These are phyloP conservation scores for Tetratostichococcus sp. DNA, from an alignment of 139 green algal species.

Conservation along the genomic window DNA sequence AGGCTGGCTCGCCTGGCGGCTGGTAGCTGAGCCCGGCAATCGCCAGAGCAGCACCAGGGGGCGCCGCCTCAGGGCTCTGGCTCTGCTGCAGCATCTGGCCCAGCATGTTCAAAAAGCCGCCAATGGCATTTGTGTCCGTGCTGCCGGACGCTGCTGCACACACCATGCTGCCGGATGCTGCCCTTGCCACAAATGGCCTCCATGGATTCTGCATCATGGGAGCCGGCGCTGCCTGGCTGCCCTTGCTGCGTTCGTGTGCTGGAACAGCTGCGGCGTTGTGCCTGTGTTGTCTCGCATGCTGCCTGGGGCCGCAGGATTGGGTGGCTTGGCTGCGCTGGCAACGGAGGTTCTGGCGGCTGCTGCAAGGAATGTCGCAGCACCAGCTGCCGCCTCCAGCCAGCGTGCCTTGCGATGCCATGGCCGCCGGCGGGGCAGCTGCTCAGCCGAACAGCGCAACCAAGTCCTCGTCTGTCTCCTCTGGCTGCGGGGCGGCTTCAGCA, in stretches of 20 bases:
- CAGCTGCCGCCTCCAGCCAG: too few species aligned
- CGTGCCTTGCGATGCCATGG: neutral
- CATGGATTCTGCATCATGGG: too few species aligned
- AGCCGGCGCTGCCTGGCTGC: too few species aligned
- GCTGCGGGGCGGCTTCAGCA: too few species aligned
- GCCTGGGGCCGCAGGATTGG: too few species aligned
- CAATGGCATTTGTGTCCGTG: neutral
- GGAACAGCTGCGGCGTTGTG: too few species aligned
- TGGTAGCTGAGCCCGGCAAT: neutral
- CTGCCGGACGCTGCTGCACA: conserved; percentile 3
- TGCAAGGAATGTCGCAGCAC: too few species aligned
- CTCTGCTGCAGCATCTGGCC: neutral
- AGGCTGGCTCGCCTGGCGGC: neutral
- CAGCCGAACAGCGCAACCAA: neutral
- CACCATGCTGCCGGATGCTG: neutral
- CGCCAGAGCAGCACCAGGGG: neutral
- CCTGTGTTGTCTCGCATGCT: too few species aligned
- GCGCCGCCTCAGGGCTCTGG: neutral
- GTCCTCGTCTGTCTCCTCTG: neutral
- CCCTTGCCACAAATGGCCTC: neutral
- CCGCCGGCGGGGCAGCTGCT: neutral
- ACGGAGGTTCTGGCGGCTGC: too few species aligned
- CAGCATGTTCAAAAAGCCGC: neutral
- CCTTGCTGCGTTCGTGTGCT: too few species aligned
- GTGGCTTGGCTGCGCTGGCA: too few species aligned